phyloP scores from a whole-genome alignment of 1,139 yeast genomes.

The Magnusiomyces clavatus region DNA sequence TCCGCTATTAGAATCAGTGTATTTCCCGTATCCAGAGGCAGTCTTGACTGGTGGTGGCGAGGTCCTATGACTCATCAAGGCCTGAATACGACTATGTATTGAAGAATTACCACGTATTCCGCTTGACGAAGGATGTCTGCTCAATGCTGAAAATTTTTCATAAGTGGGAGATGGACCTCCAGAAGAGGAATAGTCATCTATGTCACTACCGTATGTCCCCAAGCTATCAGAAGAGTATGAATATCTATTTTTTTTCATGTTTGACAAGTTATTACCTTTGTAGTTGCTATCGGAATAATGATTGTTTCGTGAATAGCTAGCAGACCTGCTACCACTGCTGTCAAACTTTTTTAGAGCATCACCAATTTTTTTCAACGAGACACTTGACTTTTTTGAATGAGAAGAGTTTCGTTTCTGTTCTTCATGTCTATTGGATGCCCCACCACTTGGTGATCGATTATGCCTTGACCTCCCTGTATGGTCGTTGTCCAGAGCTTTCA shows the following conservation, averaged over 20 bases:
- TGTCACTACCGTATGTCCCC: slow-evolving; percentile 15
- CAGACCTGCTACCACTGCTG: slow-evolving; percentile 8
- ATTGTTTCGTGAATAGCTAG: not conserved
- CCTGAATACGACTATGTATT: slow-evolving; percentile 61
- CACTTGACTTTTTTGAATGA: slow-evolving; percentile 3
- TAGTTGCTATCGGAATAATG: not conserved
- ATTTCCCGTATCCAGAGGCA: slow-evolving; percentile 71
- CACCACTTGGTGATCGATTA: slow-evolving; percentile 13
- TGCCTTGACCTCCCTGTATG: slow-evolving; percentile 28
- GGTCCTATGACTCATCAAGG: slow-evolving; percentile 40
- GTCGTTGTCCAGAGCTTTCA: slow-evolving; percentile 43
- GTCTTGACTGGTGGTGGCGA: slow-evolving; percentile 46
- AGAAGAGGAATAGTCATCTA: not conserved
- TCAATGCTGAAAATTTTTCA: not conserved
- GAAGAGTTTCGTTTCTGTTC: not conserved
- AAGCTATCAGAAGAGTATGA: slow-evolving; percentile 20
- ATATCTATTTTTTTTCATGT: slow-evolving; percentile 12
- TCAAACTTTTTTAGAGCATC: slow-evolving; percentile 31
- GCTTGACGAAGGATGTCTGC: not conserved
- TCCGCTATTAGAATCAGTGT: slow-evolving; percentile 37
- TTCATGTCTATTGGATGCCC: not conserved
- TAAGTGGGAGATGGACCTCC: not conserved
- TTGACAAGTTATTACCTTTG: not conserved
- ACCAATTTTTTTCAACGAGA: slow-evolving; percentile 15
- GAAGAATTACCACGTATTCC: slow-evolving; percentile 1